A percentile compares a stretch with the other conserved stretches of the same genome.
phyloP scores from a whole-genome alignment of 805 yeast species.

The Suhomyces sp. region DNA sequence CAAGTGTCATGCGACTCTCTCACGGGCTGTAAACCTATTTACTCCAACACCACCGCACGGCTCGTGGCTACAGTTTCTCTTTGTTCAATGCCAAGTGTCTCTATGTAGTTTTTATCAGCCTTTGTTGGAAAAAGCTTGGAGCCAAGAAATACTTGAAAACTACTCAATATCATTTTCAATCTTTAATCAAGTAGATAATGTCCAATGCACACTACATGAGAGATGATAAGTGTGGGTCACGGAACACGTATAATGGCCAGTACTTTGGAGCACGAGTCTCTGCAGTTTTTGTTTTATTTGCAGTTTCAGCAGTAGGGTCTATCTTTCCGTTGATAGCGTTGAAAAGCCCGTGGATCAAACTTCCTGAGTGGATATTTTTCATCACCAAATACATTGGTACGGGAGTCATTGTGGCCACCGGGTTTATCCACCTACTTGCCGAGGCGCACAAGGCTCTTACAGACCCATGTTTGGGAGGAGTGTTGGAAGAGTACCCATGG shows the following conservation, averaged over 20 bases:
- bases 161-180: neutral
- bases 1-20: too few species aligned
- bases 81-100: neutral
- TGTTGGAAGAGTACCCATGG: conserved; percentile 27
- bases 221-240: conserved; percentile 9
- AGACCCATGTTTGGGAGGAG: conserved; percentile 26
- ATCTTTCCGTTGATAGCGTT: conserved; percentile 29
- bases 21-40: neutral
- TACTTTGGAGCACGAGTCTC: conserved; percentile 25
- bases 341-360: conserved; percentile 15
- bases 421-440: conserved; percentile 33
- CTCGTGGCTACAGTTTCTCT: neutral
- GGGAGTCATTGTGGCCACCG: conserved; percentile 37
- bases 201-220: neutral
- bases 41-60: neutral
- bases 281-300: conserved; percentile 30
- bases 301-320: conserved; percentile 27
- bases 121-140: neutral
- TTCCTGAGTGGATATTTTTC: conserved; percentile 28
- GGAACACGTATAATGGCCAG: conserved; percentile 22
- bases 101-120: neutral
- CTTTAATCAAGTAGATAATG: neutral
- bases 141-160: neutral
- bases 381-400: conserved; percentile 30
- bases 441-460: conserved; percentile 25